Evolutionary conservation across 1,284 basidiomycete genomes (phyloP).

Genomic region (Tilletiopsis washingtonensis): DNA sequence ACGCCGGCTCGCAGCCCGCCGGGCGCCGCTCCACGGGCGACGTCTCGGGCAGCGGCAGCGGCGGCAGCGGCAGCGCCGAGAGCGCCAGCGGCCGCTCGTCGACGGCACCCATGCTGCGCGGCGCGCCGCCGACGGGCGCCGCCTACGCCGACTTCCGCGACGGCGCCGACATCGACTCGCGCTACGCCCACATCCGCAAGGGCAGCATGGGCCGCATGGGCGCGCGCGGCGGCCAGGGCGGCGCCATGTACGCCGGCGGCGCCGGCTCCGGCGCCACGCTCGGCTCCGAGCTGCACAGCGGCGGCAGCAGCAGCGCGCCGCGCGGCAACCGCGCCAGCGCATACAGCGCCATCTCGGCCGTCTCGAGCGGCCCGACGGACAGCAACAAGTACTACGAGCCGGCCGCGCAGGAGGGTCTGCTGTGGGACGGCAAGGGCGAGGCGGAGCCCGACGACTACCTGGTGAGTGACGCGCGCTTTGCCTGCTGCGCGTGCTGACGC

Average conservation of each 20-base stretch:
- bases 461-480: neutral
- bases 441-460: constrained; percentile 21
- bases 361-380: constrained; percentile 12
- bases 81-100: too few relatives aligned
- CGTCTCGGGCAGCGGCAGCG: neutral
- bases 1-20: neutral
- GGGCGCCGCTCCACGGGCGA: neutral
- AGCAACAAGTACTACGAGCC: neutral
- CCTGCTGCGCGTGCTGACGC: neutral
- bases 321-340: neutral
- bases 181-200: neutral
- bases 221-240: neutral
- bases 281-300: neutral
- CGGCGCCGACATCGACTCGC: too few relatives aligned
- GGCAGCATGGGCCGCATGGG: constrained; percentile 4
- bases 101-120: too few relatives aligned
- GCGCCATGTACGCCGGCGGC: neutral
- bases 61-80: too few relatives aligned
- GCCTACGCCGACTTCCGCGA: too few relatives aligned
- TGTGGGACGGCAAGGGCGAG: constrained; percentile 10
- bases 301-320: neutral
- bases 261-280: neutral
- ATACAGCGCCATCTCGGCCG: constrained; percentile 6
- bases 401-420: constrained; percentile 10
- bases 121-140: too few relatives aligned